Evolutionary conservation across 306 rosid species (phyloP).

Genomic region (Lagenaria siceraria): DNA sequence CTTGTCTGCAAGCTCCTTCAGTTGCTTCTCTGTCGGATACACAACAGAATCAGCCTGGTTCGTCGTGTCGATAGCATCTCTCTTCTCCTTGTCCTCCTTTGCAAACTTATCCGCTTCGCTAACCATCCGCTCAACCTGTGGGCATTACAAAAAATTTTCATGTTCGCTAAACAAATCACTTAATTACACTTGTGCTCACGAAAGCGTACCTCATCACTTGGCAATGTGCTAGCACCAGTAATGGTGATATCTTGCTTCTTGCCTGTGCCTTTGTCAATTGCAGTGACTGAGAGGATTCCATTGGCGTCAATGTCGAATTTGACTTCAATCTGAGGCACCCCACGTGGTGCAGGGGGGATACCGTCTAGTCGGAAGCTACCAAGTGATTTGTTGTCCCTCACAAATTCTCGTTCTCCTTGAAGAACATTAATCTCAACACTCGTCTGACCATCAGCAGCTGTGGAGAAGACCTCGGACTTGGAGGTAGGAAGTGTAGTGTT

Average conservation of each 20-base stretch:
- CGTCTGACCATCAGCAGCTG: constrained; percentile 93
- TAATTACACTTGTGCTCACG: background rate
- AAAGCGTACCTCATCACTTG: constrained; percentile 64
- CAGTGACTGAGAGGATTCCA: constrained; percentile 80
- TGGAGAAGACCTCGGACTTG: constrained; percentile 90
- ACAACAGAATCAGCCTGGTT: constrained; percentile 92
- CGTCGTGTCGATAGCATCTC: constrained; percentile 84
- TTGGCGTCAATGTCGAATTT: constrained; percentile 92
- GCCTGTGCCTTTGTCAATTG: constrained; percentile 88
- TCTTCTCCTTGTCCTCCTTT: constrained; percentile 83
- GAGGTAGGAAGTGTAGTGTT: constrained; percentile 96
- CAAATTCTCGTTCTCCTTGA: constrained; percentile 93
- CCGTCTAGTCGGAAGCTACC: constrained; percentile 97
- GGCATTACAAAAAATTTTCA: background rate
- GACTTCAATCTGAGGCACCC: constrained; percentile 97
- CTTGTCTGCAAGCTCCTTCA: constrained; percentile 89
- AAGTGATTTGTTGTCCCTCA: constrained; percentile 89
- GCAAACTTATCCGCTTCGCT: constrained; percentile 65
- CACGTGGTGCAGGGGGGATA: constrained; percentile 91
- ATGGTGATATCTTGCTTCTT: constrained; percentile 93
- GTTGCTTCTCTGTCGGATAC: constrained; percentile 88
- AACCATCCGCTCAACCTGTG: constrained; percentile 78
- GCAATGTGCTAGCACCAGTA: constrained; percentile 96
- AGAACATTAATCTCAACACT: constrained; percentile 92
- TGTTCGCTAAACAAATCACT: background rate